These are phyloP conservation scores for Tremella fuciformis DNA, from an alignment of 768 basidiomycete genomes.

Conservation along the genomic window DNA sequence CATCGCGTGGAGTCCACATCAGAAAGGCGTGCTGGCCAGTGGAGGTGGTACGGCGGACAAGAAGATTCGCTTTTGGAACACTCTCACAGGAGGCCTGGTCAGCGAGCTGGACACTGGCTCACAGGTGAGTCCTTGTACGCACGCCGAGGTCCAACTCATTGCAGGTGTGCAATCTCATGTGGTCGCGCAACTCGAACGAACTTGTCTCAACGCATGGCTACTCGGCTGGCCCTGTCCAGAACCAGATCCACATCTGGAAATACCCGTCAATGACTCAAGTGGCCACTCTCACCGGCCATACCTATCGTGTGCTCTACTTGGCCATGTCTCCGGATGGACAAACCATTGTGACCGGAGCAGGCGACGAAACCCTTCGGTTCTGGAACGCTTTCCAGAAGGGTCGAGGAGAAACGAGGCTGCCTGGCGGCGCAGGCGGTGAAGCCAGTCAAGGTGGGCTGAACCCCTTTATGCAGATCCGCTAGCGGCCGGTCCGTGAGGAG, in stretches of 20 bases:
- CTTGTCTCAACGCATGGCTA: constrained; percentile 97
- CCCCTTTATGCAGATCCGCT: constrained; percentile 35
- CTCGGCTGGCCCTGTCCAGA: constrained; percentile 86
- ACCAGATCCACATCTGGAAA: constrained; percentile 87
- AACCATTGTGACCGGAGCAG: constrained; percentile 96
- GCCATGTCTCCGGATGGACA: constrained; percentile 97
- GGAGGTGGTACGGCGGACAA: constrained; percentile 99
- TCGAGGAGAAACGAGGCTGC: constrained; percentile 9
- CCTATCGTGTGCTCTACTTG: constrained; percentile 91
- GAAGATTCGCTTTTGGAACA: constrained; percentile 97
- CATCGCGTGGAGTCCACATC: constrained; percentile 96
- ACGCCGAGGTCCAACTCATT: not conserved
- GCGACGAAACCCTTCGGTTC: constrained; percentile 93
- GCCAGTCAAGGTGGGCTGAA: constrained; percentile 22
- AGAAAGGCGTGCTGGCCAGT: constrained; percentile 82
- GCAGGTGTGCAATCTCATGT: constrained; percentile 94
- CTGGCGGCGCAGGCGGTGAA: constrained; percentile 12
- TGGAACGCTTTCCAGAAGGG: constrained; percentile 79
- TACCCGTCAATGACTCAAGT: constrained; percentile 93
- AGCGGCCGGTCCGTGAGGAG: not conserved
- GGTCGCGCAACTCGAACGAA: constrained; percentile 93
- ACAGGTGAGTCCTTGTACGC: constrained; percentile 63
- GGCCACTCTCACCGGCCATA: constrained; percentile 88
- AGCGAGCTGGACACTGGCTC: constrained; percentile 90
- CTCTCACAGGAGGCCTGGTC: constrained; percentile 75